A percentile compares a stretch with the other conserved stretches of the same genome.
Evolutionary conservation across 805 yeast species (phyloP).

Genomic region (Yarrowia deformans): DNA sequence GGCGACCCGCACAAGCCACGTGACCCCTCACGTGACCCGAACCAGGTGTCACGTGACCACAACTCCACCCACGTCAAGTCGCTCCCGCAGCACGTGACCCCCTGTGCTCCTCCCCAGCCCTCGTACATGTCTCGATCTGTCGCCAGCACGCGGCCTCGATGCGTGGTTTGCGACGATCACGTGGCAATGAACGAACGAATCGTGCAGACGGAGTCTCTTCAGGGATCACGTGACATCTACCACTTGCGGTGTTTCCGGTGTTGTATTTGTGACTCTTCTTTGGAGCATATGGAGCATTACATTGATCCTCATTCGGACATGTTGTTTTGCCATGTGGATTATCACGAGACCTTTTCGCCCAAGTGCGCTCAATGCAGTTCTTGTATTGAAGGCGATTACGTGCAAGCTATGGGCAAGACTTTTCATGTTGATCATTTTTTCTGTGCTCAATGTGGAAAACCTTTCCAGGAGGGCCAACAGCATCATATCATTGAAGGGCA

Average conservation of each 20-base stretch:
- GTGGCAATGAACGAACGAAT: conserved; percentile 42
- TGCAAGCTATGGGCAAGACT: conserved; percentile 46
- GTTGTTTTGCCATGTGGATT: conserved; percentile 50
- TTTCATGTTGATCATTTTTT: conserved; percentile 50
- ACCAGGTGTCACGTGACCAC: background rate
- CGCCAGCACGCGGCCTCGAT: conserved; percentile 12
- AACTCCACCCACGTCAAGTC: background rate
- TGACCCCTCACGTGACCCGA: conserved; percentile 10
- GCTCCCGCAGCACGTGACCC: conserved; percentile 15
- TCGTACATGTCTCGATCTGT: background rate
- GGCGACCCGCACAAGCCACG: conserved; percentile 10
- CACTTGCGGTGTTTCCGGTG: conserved; percentile 46
- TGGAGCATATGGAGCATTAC: conserved; percentile 46
- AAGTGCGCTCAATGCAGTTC: conserved; percentile 48
- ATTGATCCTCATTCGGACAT: conserved; percentile 35
- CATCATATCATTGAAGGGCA: conserved; percentile 40
- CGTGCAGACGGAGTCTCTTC: conserved; percentile 41
- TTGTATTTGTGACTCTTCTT: conserved; percentile 42
- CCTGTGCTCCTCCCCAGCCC: conserved; percentile 29
- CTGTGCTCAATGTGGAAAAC: conserved; percentile 48
- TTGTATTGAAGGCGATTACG: conserved; percentile 48
- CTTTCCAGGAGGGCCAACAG: conserved; percentile 41
- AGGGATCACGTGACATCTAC: conserved; percentile 42
- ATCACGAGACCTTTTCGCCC: conserved; percentile 48
- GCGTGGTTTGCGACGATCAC: conserved; percentile 50